Base-by-base conservation (phyloP, 805 yeast species). In the Candida patagonica region DNA sequence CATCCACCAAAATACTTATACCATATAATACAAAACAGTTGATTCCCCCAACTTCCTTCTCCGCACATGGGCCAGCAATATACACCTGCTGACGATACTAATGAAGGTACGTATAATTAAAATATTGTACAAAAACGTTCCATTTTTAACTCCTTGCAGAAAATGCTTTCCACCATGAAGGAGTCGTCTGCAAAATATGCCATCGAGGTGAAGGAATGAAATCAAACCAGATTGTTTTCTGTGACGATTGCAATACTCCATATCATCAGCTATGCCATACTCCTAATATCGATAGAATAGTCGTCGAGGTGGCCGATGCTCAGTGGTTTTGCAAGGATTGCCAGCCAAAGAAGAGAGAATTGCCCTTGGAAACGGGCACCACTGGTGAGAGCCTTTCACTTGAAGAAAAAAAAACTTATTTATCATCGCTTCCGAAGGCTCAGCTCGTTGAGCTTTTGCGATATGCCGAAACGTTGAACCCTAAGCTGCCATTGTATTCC, bases 271-370 rank as follows among this genome's bases (percentile, higher is more conserved):
- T 61, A 21, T 63, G 68, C 42, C 68, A 63, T 46, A 51, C 50
- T 19, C 69, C 69, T 10, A 59, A 55, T 8, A 60, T 64, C 15
- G 68, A 63, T 35, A 47, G 63, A 5, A 51, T 61, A 9, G 61
- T 56, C 21, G 61, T 63, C 12, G 65, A 62, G 20, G 61, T 63
- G 12, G 61, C 62, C 1, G 68, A 63, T 35, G 62, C 63, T 4
- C 58, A 59, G 44, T 63, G 66, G 67, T 63, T 56, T 45, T 63
- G 68, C 46, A 51, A 51, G 37, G 54, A 60, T 34, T 63, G 67
- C 40, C 59, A 56, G 43, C 56, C 56, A n/a, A 61, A 58, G 40
- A 50, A 55, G 2, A 42, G 55, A 13, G 63, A 63, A 25, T 44
- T 48, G 26, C 60, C 62, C 8, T 47, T 63, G 21, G 65, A 62